Base-by-base conservation (phyloP, 805 yeast genomes). In the Metschnikowia arizonensis region DNA sequence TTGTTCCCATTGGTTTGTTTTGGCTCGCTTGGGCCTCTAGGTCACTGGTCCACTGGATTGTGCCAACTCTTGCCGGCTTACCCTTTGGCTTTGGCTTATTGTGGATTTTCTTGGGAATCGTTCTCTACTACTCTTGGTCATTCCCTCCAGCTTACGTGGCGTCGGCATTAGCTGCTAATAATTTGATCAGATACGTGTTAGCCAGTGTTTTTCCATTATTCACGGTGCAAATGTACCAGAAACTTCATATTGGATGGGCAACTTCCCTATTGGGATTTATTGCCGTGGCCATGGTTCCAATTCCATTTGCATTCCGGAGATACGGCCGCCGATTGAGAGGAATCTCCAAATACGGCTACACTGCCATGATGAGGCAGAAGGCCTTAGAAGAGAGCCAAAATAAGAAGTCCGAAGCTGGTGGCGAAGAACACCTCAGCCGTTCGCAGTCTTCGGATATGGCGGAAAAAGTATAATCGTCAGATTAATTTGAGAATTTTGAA, bases 141-240 rank as follows among this genome's bases (percentile, higher is more conserved):
- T 86, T 81, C 62, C 91, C 93, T 23, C 88, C 91, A 38, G 64
- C 81, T 28, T 75, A 77, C 28, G 84, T 88, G 18, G 96, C 96
- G 0, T 82, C 91, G n/a, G 91, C 95, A 3, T 64, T 88, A 50
- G 96, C 96, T 29, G 96, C 96, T 11, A 89, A 88, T 66, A 87
- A 86, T 61, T 70, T 89, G 58, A 64, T 83, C 46, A 78, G 97
- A 66, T 88, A 87, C 60, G 54, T 83, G 26, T 61, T 85, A 50
- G 88, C 95, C 8, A 81, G 88, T 5, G 86, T 82, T 17, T 83
- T 89, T 73, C 96, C 96, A 45, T 71, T 89, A 48, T 88, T 89
- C 66, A 85, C 89, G 1, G 77, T 81, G 17, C 96, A 88, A 65
- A 86, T 89, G 95, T 83, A 84, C 68, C 61, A 74, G 15, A 81